Conservation (phyloP, 768 basidiomycete species). For the Grammothele lineata region DNA sequence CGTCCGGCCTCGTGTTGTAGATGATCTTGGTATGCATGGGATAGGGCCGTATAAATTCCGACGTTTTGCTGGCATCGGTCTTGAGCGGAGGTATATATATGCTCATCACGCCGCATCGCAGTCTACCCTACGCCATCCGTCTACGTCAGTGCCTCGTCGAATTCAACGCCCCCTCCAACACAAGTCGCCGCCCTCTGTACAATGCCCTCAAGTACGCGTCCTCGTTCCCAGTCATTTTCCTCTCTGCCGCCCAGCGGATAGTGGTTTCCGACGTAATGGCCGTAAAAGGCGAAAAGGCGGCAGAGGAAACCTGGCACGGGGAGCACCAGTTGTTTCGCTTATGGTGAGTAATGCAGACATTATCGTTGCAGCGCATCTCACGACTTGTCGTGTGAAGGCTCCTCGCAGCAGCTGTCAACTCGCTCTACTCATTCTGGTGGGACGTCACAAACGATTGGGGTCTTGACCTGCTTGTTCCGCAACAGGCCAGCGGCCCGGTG, state of each 20-base stretch:
- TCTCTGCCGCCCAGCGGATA: conserved; percentile 85
- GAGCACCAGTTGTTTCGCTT: conserved; percentile 78
- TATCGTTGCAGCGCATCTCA: background rate
- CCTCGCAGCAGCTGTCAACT: conserved; percentile 80
- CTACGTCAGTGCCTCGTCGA: conserved; percentile 94
- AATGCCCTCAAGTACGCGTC: conserved; percentile 97
- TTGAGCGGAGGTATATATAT: too few species aligned
- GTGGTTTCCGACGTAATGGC: conserved; percentile 57
- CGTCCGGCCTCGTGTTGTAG: too few species aligned
- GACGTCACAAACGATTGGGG: conserved; percentile 99
- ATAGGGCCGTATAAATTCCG: too few species aligned
- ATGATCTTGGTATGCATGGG: too few species aligned
- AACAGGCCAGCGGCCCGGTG: conserved; percentile 14
- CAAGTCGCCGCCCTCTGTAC: conserved; percentile 68
- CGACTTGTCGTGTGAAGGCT: conserved; percentile 50
- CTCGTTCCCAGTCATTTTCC: conserved; percentile 92
- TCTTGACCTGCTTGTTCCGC: conserved; percentile 56
- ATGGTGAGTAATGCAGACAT: conserved; percentile 50
- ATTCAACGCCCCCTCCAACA: conserved; percentile 58
- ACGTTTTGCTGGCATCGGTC: too few species aligned
- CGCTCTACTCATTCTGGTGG: conserved; percentile 98
- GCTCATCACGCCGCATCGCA: too few species aligned
- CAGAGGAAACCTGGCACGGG: conserved; percentile 58
- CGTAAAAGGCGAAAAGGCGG: conserved; percentile 40
- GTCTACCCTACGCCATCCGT: conserved; percentile 87